phyloP scores from a whole-genome alignment of 352 stramenopile species.

The Phytophthora rubi region DNA sequence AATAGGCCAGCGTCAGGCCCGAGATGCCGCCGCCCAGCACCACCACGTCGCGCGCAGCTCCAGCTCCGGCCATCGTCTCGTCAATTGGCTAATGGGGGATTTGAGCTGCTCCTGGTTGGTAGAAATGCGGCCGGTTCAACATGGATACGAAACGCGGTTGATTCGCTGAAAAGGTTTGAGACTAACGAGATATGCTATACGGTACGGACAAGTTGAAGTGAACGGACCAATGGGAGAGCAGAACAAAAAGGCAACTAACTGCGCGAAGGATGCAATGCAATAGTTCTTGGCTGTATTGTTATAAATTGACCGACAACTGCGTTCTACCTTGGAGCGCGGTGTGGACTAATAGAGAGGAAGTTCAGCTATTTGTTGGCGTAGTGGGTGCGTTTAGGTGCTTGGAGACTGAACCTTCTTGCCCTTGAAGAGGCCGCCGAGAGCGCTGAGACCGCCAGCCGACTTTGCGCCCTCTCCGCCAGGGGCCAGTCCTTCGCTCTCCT shows the following conservation, averaged over 20 bases:
- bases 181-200: background rate
- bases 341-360: background rate
- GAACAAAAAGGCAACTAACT: background rate
- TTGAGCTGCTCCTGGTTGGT: slow-evolving; percentile 10
- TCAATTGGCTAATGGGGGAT: slow-evolving; percentile 1
- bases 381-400: background rate
- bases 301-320: background rate
- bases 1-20: slow-evolving; percentile 77
- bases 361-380: background rate
- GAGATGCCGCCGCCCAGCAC: slow-evolving; percentile 87
- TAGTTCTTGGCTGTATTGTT: background rate
- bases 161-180: slow-evolving; percentile 17
- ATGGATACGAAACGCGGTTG: slow-evolving; percentile 10
- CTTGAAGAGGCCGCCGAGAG: slow-evolving; percentile 36
- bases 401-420: slow-evolving; percentile 36
- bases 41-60: slow-evolving; percentile 53
- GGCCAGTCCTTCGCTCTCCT: slow-evolving; percentile 26
- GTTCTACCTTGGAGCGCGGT: background rate
- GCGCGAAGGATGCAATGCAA: background rate
- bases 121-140: slow-evolving; percentile 28
- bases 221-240: background rate
- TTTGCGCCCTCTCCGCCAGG: slow-evolving; percentile 11
- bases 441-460: slow-evolving; percentile 19
- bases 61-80: background rate
- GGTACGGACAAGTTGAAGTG: slow-evolving; percentile 16